Evolutionary conservation across 2,329 filamentous ascomycete genomes (phyloP), one percentile per base, ranked within the genome.

Genomic region (Emergomyces orientalis): DNA sequence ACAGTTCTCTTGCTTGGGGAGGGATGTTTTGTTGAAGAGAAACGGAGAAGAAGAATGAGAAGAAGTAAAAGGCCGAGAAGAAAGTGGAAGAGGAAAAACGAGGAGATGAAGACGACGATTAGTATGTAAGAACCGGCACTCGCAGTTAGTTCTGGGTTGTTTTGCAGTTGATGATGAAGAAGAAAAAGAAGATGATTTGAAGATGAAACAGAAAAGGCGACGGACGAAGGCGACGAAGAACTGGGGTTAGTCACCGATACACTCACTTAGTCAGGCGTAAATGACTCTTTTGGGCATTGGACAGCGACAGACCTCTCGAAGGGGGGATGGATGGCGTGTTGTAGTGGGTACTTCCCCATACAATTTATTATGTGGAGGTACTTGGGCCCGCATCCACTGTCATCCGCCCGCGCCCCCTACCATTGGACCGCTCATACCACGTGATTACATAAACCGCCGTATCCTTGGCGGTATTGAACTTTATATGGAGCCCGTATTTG

Each of bases 181-280:
- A n/a, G n/a, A n/a, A n/a, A n/a, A n/a, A n/a, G n/a, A n/a, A n/a
- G n/a, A n/a, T n/a, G n/a, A n/a, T n/a, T n/a, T n/a, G n/a, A n/a
- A n/a, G n/a, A 62, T 22, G 43, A 45, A 25, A 19, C n/a, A 17
- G 37, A n/a, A 6, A 60, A 47, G 49, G 43, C 41, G 39, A 41
- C 45, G 32, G 57, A 45, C 34, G 56, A 49, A 60, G 59, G 57
- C 27, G 57, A 52, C 47, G 64, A 59, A 34, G 54, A 61, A 60
- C n/a, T n/a, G 1, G n/a, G n/a, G n/a, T n/a, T n/a, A 43, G 39
- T 17, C 39, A 43, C 41, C 14, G n/a, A n/a, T n/a, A n/a, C n/a
- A n/a, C n/a, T n/a, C n/a, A n/a, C n/a, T n/a, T n/a, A n/a, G n/a
- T n/a, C n/a, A n/a, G n/a, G n/a, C n/a, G n/a, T n/a, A n/a, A n/a